Conservation (phyloP, 148 eudicot genomes). For the Rhododendron griersonianum region DNA sequence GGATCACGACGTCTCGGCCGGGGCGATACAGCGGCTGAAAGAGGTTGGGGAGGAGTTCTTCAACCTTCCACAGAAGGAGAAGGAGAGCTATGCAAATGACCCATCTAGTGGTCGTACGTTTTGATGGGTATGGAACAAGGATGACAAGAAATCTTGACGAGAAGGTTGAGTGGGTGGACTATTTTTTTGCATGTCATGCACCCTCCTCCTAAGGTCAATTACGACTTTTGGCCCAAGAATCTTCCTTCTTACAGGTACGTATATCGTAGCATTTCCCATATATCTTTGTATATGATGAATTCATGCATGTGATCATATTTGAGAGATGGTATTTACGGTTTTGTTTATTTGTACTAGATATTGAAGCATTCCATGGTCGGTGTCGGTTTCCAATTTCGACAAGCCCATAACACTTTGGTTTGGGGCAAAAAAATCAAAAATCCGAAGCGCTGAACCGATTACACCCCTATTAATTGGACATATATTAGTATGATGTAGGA, state of each 20-base stretch:
- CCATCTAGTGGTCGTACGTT: constrained; percentile 23
- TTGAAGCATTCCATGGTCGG: no score
- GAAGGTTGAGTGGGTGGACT: constrained; percentile 45
- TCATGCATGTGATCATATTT: no score
- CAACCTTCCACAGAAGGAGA: constrained; percentile 25
- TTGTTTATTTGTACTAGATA: no score
- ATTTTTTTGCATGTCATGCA: constrained; percentile 36
- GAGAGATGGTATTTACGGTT: no score
- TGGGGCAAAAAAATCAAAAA: no score
- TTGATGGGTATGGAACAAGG: constrained; percentile 47
- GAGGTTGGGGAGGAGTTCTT: constrained; percentile 36
- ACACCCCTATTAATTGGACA: no score
- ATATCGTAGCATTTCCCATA: no score
- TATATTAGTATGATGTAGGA: no score
- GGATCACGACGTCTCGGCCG: constrained; percentile 23
- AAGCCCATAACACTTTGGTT: no score
- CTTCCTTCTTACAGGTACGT: constrained; percentile 34
- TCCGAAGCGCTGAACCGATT: no score
- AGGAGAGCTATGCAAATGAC: constrained; percentile 41
- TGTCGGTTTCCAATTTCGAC: no score
- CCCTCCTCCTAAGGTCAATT: constrained; percentile 39
- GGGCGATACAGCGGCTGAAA: constrained; percentile 19
- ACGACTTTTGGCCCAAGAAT: constrained; percentile 33
- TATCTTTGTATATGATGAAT: no score
- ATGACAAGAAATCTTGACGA: constrained; percentile 29